Percentiles rank a stretch among this genome's conserved stretches.
phyloP scores from a whole-genome alignment of 2,329 filamentous ascomycete species.

The Tolypocladium guangdongense region DNA sequence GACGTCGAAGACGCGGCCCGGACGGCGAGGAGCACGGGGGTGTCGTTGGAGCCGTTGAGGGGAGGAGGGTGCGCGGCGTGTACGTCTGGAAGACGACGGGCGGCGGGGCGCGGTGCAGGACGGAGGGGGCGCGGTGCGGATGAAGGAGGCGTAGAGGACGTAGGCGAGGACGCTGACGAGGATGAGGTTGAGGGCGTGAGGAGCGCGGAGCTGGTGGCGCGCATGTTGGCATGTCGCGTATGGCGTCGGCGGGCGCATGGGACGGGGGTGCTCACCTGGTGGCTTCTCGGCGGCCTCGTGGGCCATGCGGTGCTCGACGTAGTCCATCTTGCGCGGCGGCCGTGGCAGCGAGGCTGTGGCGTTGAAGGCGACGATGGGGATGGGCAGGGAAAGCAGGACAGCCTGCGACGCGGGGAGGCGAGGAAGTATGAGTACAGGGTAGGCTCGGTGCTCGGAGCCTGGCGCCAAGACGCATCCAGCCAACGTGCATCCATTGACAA shows the following conservation, averaged over 20 bases:
- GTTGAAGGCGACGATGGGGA: not conserved
- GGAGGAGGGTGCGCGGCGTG: conserved; percentile 70
- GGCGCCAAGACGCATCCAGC: no score
- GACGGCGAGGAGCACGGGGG: conserved; percentile 82
- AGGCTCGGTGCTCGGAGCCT: no score
- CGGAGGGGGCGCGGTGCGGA: conserved; percentile 36
- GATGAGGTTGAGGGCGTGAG: conserved; percentile 52
- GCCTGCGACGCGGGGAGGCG: not conserved
- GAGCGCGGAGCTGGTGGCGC: conserved; percentile 27
- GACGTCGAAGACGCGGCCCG: conserved; percentile 90
- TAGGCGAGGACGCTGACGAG: conserved; percentile 46
- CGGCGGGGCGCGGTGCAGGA: conserved; percentile 41
- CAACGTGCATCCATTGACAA: no score
- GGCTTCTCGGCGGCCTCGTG: conserved; percentile 38
- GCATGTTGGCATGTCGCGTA: not conserved
- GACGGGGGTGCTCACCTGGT: conserved; percentile 16
- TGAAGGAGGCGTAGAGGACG: conserved; percentile 42
- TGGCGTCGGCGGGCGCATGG: not conserved
- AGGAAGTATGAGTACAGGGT: no score
- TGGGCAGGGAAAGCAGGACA: not conserved
- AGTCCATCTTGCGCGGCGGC: conserved; percentile 34
- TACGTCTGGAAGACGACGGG: conserved; percentile 56
- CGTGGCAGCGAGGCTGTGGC: not conserved
- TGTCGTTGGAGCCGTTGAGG: conserved; percentile 65
- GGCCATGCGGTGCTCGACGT: conserved; percentile 44